phyloP scores from a whole-genome alignment of 2,329 filamentous ascomycete genomes.

The Clarireedia homoeocarpa region DNA sequence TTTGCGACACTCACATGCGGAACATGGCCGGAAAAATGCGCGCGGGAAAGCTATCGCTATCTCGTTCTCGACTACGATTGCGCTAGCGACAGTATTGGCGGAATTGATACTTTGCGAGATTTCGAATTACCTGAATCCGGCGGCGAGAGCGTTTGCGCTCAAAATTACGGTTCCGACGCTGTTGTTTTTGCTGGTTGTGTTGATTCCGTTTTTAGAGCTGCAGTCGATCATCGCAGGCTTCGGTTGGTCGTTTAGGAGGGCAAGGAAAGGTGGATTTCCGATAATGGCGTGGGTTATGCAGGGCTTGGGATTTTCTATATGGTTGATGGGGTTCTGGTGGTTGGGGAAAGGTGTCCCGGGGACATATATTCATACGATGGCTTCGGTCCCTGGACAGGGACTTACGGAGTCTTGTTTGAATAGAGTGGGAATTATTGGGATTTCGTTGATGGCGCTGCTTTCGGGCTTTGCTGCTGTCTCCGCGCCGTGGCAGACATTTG shows the following conservation, averaged over 20 bases:
- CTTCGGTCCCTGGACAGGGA: slow-evolving; percentile 32
- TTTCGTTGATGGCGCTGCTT: slow-evolving; percentile 79
- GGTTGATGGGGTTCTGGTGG: slow-evolving; percentile 72
- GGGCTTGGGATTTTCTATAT: slow-evolving; percentile 51
- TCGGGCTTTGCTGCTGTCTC: slow-evolving; percentile 86
- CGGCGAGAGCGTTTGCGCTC: slow-evolving; percentile 60
- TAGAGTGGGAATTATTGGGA: slow-evolving; percentile 75
- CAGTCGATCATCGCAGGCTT: slow-evolving; percentile 43
- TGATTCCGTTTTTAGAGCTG: slow-evolving; percentile 74
- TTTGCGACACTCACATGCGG: slow-evolving; percentile 50
- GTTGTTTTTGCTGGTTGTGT: slow-evolving; percentile 62
- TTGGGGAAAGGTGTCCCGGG: slow-evolving; percentile 57
- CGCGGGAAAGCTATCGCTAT: slow-evolving; percentile 47
- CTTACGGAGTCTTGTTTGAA: slow-evolving; percentile 46
- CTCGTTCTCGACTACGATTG: slow-evolving; percentile 71
- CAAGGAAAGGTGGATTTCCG: slow-evolving; percentile 46
- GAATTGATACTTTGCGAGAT: slow-evolving; percentile 82
- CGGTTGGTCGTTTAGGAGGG: slow-evolving; percentile 57
- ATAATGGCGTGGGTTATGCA: slow-evolving; percentile 59
- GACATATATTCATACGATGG: slow-evolving; percentile 39
- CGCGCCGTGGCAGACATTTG: slow-evolving; percentile 77
- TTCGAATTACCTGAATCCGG: slow-evolving; percentile 61
- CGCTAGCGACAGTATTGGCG: slow-evolving; percentile 67
- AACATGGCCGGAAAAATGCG: slow-evolving; percentile 46
- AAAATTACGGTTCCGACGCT: slow-evolving; percentile 62